Evolutionary conservation across 208 protist genomes (phyloP), one percentile per base, ranked within the genome.

Genomic region (Leishmania turanica): DNA sequence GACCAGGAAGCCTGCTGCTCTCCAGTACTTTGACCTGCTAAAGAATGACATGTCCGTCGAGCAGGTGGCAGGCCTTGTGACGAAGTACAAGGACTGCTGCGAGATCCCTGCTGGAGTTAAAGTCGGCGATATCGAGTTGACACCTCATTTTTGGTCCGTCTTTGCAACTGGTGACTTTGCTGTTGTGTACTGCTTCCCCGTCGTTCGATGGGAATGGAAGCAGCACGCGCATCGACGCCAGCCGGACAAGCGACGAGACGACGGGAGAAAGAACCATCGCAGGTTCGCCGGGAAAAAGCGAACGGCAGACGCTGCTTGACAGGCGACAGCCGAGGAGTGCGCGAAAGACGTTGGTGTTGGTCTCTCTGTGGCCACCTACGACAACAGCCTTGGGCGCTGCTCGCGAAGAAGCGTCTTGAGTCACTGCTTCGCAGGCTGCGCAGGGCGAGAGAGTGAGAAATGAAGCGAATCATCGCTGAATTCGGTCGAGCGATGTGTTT

Each of bases 121-220:
- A 24, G 87, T 93, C 31, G 89, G 84, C 7, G 82, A 77, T 21
- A 78, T 89, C 17, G 77, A 81, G 75, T 78, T 97, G 60, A 74
- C 84, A 27, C 65, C 37, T 19, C 84, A 89, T 13, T 94, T 97
- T 69, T 97, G 93, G 92, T 77, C 79, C n/a, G 84, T 88, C n/a
- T 86, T 97, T 66, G 85, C 83, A 34, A 49, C 76, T 42, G 91
- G 89, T 3, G 83, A 95, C 69, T 89, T 97, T 37, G 65, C 77
- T 6, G 90, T 84, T 27, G 88, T 89, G 13, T 97, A 97, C 72
- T 85, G 87, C 71, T 90, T 97, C 60, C 91, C 92, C 7, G 65
- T 74, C 17, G 82, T 93, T 56, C 86, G 85, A 15, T 94, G 90
- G 89, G 73, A 24, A 0, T 85, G 82, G 76, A 77, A 19, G 40